These are phyloP conservation scores for Triticum dicoccoides DNA, from an alignment of 176 grass and related monocot genomes.

Conservation along the genomic window DNA sequence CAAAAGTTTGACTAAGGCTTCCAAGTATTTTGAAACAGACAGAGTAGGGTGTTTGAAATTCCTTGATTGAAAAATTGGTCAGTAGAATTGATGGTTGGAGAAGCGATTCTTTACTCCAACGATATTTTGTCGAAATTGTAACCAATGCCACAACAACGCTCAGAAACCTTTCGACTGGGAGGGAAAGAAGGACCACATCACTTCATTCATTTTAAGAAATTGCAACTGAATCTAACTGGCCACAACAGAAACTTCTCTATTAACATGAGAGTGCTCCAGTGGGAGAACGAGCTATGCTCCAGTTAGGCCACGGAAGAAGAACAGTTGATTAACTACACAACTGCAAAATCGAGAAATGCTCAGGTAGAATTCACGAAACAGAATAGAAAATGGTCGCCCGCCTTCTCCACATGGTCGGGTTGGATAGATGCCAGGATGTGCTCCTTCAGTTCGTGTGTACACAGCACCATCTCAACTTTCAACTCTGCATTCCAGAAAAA, in stretches of 20 bases:
- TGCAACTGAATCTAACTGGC: background rate
- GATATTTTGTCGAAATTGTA: background rate
- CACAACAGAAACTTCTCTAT: background rate
- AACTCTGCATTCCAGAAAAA: constrained; percentile 6
- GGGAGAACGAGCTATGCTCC: background rate
- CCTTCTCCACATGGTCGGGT: background rate
- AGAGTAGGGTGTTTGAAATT: too few species aligned
- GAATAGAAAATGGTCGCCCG: background rate
- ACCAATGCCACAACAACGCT: background rate
- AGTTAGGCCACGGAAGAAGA: background rate
- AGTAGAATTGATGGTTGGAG: background rate
- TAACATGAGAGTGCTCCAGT: background rate
- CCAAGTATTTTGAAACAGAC: too few species aligned
- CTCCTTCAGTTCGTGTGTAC: background rate
- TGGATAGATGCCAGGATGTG: background rate
- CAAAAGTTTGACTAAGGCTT: too few species aligned
- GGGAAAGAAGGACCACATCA: background rate
- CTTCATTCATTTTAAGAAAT: background rate
- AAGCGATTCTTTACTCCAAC: background rate
- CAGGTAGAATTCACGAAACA: background rate
- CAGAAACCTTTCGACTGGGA: background rate
- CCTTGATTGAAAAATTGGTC: too few species aligned
- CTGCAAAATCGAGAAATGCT: too few species aligned
- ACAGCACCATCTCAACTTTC: background rate
- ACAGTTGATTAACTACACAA: background rate